These are phyloP conservation scores for Fulvia fulva DNA, from an alignment of 2,329 filamentous ascomycete genomes.

Conservation along the genomic window DNA sequence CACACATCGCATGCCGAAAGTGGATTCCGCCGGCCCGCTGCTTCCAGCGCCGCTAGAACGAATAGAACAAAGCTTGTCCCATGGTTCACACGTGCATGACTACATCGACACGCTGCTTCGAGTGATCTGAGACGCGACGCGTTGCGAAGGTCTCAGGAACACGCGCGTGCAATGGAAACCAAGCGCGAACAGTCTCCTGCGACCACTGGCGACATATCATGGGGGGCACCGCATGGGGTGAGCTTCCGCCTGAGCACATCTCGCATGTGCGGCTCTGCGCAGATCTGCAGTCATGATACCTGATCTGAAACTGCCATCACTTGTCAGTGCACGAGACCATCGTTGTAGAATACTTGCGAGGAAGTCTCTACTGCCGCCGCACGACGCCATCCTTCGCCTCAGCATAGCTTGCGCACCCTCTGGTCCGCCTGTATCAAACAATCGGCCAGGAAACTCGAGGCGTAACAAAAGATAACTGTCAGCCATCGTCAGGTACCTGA, in stretches of 20 bases:
- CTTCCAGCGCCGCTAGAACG: constrained; percentile 4
- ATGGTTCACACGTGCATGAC: constrained; percentile 1
- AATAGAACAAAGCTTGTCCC: no score
- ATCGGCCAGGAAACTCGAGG: no score
- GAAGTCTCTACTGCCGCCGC: no score
- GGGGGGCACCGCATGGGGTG: not conserved
- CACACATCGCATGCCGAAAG: constrained; percentile 1
- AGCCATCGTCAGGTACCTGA: no score
- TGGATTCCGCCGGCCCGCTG: not conserved
- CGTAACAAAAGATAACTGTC: no score
- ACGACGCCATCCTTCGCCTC: no score
- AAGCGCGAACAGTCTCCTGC: not conserved
- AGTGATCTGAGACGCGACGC: not conserved
- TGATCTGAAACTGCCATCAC: not conserved
- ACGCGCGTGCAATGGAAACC: not conserved
- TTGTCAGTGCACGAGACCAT: not conserved
- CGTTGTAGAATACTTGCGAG: not conserved
- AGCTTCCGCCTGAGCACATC: not conserved
- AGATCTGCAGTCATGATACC: constrained; percentile 7
- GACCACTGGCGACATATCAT: not conserved
- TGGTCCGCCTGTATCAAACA: no score
- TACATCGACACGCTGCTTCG: not conserved
- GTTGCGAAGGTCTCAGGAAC: not conserved
- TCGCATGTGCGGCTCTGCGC: not conserved
- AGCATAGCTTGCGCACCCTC: no score